Evolutionary conservation across 805 yeast species (phyloP).

Genomic region (Lachancea lanzarotensis): DNA sequence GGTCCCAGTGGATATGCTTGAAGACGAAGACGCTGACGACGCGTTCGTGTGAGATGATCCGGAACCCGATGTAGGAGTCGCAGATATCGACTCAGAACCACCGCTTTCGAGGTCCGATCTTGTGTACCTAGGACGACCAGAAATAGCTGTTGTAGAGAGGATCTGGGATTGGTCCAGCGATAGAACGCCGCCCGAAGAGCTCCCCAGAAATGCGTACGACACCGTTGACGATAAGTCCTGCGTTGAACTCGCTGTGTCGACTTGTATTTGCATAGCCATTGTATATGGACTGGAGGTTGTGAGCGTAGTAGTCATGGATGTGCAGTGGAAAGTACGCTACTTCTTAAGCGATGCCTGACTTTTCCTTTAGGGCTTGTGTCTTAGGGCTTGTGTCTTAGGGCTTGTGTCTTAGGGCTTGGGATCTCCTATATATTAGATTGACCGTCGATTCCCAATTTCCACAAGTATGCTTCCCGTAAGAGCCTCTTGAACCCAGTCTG

Average conservation of each 20-base stretch:
- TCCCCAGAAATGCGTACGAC: constrained; percentile 9
- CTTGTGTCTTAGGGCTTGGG: too few species aligned
- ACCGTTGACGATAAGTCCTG: constrained; percentile 1
- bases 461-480: not conserved
- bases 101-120: not conserved
- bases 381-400: not conserved
- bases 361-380: not conserved
- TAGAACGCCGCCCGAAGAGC: constrained; percentile 5
- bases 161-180: constrained; percentile 9
- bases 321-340: too few species aligned
- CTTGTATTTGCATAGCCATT: constrained; percentile 4
- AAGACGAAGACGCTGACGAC: constrained; percentile 2
- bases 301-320: too few species aligned
- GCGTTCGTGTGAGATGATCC: not conserved
- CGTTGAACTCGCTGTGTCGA: constrained; percentile 6
- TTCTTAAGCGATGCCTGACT: too few species aligned
- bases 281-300: not conserved
- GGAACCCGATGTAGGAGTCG: constrained; percentile 1
- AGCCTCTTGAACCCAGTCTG: too few species aligned
- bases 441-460: not conserved
- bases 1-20: not conserved
- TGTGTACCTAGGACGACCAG: not conserved
- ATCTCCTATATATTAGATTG: not conserved
- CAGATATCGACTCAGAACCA: not conserved
- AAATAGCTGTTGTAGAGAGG: constrained; percentile 4